Conservation (phyloP, 2,329 filamentous ascomycete genomes). For the Ploettnerulaceae sp. region DNA sequence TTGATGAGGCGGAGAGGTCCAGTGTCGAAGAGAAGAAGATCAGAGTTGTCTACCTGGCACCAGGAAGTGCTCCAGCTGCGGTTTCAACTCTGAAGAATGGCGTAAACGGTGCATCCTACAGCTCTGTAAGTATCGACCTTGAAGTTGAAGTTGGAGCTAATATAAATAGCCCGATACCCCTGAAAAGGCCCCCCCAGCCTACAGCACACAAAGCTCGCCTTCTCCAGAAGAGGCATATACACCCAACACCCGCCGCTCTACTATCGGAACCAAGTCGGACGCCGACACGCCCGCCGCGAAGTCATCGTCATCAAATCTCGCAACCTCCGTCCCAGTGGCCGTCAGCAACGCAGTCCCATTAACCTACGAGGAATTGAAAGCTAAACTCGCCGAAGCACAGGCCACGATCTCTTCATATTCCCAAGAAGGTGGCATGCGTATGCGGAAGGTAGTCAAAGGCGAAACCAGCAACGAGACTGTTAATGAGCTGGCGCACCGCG, state of each 20-base stretch:
- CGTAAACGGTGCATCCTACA: constrained; percentile 24
- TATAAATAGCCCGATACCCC: constrained; percentile 22
- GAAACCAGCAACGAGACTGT: constrained; percentile 45
- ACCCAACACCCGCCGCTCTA: constrained; percentile 30
- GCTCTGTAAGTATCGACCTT: constrained; percentile 20
- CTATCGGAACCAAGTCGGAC: constrained; percentile 28
- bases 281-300: constrained; percentile 31
- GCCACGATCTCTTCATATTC: constrained; percentile 65
- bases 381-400: constrained; percentile 70
- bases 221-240: constrained; percentile 39
- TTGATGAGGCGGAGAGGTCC: constrained; percentile 69
- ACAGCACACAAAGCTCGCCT: constrained; percentile 45
- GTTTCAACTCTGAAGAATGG: constrained; percentile 30
- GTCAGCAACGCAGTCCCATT: constrained; percentile 38
- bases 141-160: too few relatives aligned
- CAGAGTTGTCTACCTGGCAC: constrained; percentile 75
- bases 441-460: constrained; percentile 65
- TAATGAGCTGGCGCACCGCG: constrained; percentile 50
- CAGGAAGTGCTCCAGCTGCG: constrained; percentile 37
- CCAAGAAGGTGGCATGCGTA: constrained; percentile 68
- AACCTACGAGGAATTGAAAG: constrained; percentile 58
- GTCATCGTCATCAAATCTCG: constrained; percentile 25
- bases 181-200: constrained; percentile 40
- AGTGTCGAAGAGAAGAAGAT: constrained; percentile 93
- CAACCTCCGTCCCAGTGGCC: constrained; percentile 38